These are phyloP conservation scores for Suillus luteus DNA, from an alignment of 768 basidiomycete genomes.

Conservation along the genomic window DNA sequence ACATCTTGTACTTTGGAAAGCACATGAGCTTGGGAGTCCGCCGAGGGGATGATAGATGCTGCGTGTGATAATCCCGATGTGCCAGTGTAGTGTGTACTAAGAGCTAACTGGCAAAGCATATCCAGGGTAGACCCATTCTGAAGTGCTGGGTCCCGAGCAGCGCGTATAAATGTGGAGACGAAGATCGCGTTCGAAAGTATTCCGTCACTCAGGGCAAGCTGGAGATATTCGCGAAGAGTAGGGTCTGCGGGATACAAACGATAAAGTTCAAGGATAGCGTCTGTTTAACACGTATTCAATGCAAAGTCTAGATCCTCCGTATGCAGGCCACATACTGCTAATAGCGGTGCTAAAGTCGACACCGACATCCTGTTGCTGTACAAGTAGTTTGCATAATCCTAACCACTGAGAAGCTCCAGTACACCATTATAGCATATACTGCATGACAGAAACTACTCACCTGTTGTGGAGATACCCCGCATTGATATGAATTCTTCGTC, in stretches of 20 bases:
- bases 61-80: slow-evolving; percentile 52
- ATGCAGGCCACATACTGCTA: slow-evolving; percentile 48
- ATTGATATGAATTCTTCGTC: slow-evolving; percentile 74
- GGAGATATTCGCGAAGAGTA: slow-evolving; percentile 66
- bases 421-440: neutral
- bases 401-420: slow-evolving; percentile 56
- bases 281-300: slow-evolving; percentile 37
- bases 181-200: slow-evolving; percentile 61
- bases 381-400: slow-evolving; percentile 59
- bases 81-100: slow-evolving; percentile 57
- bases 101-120: slow-evolving; percentile 63
- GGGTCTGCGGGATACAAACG: slow-evolving; percentile 71
- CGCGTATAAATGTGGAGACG: slow-evolving; percentile 66
- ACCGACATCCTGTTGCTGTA: slow-evolving; percentile 48
- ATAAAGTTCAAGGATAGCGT: slow-evolving; percentile 69
- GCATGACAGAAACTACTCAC: slow-evolving; percentile 38
- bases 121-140: slow-evolving; percentile 69
- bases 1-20: slow-evolving; percentile 62
- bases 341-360: slow-evolving; percentile 52
- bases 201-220: slow-evolving; percentile 54
- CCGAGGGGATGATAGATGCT: slow-evolving; percentile 55
- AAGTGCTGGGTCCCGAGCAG: slow-evolving; percentile 62
- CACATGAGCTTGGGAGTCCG: slow-evolving; percentile 50
- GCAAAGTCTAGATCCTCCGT: slow-evolving; percentile 9
- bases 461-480: slow-evolving; percentile 63